Base-by-base conservation (phyloP, 176 grass and related monocot genomes). In the Zoysia pacifica region DNA sequence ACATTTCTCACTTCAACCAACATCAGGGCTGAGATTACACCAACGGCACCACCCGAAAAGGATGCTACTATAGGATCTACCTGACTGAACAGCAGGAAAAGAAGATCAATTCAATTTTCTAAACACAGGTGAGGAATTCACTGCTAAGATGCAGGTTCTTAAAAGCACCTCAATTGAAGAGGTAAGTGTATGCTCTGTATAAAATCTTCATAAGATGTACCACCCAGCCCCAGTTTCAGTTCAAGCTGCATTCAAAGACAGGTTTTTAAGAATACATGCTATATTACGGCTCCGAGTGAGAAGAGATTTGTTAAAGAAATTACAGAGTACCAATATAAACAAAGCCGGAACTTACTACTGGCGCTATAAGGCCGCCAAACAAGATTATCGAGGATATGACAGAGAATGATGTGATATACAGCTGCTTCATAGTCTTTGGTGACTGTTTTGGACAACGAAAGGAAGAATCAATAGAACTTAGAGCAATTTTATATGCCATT, bases 61-160 rank as follows among this genome's bases (percentile, higher is more conserved):
- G 91, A 94, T 66, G 94, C 91, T 78, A 97, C 91, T 72, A 97
- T 97, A 15, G 94, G 94, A 74, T 97, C 94, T 62, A 97, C 91
- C 86, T 97, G 91, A 90, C 94, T 97, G 75, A 59, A 87, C 65
- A 62, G 60, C 56, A 13, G 39, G 61, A 60, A 70, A 50, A 66
- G 39, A 74, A 81, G 42, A 62, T 62, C 35, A 63, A 76, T n/a
- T n/a, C 9, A 55, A n/a, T 77, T 74, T 19, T 55, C 55, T 77
- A 79, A 68, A 58, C 48, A 82, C 6, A 55, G 37, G 6, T 53
- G 13, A 28, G 71, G 15, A 87, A 82, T 89, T 19, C 6, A 10
- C 2, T 73, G 16, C 78, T 14, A 38, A 55, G 50, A 82, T 18
- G 14, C 11, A 52, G 40, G 48, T 60, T 65, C 12, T 70, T 63